Conservation (phyloP, 495 filamentous ascomycete genomes). For the Penicillium cataractarum region DNA sequence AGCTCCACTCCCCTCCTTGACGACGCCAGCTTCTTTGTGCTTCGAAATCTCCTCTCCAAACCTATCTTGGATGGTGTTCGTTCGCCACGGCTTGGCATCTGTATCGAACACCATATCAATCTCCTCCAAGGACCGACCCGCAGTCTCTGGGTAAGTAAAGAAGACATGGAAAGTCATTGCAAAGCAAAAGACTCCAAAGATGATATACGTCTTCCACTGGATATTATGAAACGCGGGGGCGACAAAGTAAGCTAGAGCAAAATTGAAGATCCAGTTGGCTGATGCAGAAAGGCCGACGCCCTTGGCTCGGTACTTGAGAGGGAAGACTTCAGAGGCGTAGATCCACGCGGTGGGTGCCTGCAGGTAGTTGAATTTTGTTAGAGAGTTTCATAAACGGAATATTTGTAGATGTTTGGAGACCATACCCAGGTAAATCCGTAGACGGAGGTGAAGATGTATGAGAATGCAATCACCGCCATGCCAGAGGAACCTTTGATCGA, state of each 20-base stretch:
- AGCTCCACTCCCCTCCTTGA: slow-evolving; percentile 13
- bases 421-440: slow-evolving; percentile 68
- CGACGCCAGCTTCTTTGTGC: slow-evolving; percentile 13
- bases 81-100: slow-evolving; percentile 36
- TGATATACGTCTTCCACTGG: slow-evolving; percentile 71
- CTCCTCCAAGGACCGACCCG: slow-evolving; percentile 71
- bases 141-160: slow-evolving; percentile 73
- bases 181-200: slow-evolving; percentile 73
- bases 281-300: slow-evolving; percentile 69
- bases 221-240: slow-evolving; percentile 74
- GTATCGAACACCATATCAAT: slow-evolving; percentile 51
- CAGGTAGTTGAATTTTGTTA: slow-evolving; percentile 5
- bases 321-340: slow-evolving; percentile 77
- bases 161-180: slow-evolving; percentile 65
- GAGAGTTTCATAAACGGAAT: not conserved
- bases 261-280: slow-evolving; percentile 80
- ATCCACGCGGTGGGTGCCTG: slow-evolving; percentile 73
- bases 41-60: slow-evolving; percentile 36
- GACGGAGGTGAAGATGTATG: slow-evolving; percentile 76
- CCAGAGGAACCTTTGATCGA: slow-evolving; percentile 62
- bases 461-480: slow-evolving; percentile 74
- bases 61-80: slow-evolving; percentile 24
- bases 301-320: slow-evolving; percentile 71
- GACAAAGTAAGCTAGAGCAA: slow-evolving; percentile 70
- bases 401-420: not conserved